Evolutionary conservation across 371 early-diverging fungal species (phyloP), one percentile per base, ranked within the genome.

Genomic region (Actinomortierella ambigua): DNA sequence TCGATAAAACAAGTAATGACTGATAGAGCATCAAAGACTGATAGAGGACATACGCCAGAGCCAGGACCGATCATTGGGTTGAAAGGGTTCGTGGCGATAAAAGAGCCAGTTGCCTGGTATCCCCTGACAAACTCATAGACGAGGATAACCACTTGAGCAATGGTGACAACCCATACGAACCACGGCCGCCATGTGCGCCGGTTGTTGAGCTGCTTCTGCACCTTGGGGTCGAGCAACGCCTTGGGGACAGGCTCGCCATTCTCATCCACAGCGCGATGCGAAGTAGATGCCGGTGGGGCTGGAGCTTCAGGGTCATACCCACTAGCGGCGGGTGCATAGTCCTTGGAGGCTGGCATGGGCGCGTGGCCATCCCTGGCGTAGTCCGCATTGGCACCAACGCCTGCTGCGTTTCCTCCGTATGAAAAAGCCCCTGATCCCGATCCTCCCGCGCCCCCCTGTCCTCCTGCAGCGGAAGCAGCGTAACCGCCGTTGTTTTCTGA

Each of bases 21-120:
- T n/a, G n/a, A n/a, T n/a, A n/a, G n/a, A n/a, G n/a, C n/a, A n/a
- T n/a, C n/a, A n/a, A n/a, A n/a, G n/a, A n/a, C n/a, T n/a, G n/a
- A n/a, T n/a, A n/a, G n/a, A n/a, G n/a, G n/a, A 68, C 68, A 76
- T 68, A 85, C 88, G 8, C 78, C 71, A 22, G 80, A 64, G 39
- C 80, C 78, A 6, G 89, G 88, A 9, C 89, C 89, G 50, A 87
- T 85, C 85, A 89, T 84, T 5, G 78, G 79, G 52, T 87, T 87
- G 53, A 85, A 82, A 0, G 87, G 85, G 24, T 57, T 76, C 4
- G 84, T 82, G 63, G 81, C 57, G 50, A 87, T 83, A 18, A 84
- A 57, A 18, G 68, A 65, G 17, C 84, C 82, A 6, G 86, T 86
- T 22, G 84, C 43, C 44, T 84, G 79, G n/a, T 80, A 63, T 54